Evolutionary conservation across 2,329 filamentous ascomycete genomes (phyloP), one percentile per base, ranked within the genome.

Genomic region (Penicillium brevicompactum): DNA sequence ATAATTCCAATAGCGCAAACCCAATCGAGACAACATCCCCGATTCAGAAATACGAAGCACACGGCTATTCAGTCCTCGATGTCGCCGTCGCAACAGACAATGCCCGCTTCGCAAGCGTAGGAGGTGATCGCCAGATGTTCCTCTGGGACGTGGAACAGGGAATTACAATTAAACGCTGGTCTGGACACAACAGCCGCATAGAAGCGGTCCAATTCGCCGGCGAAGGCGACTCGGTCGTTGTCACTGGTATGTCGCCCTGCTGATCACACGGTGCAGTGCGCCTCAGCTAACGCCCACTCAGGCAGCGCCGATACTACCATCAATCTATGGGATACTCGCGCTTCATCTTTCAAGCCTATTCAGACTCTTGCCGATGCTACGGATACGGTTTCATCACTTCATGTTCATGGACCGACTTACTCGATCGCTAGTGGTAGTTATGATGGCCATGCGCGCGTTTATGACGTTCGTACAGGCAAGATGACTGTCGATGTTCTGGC

Each of bases 131-230:
- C 65, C 82, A 84, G 58, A 91, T 96, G 0, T 97, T 97, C 70
- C 81, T 97, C 5, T 97, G 94, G 94, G 94, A 99, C 74, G 94
- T 97, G 0, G 82, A 88, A 45, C 89, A 87, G 2, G 91, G 89
- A 16, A 82, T 84, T 64, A 96, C 93, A 4, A 78, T 89, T 24
- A 84, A 90, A 21, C 83, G 94, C 27, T 94, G 93, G 74, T 69
- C 73, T 61, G 89, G 88, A 0, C 90, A 94, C 74, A 81, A 80
- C 2, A 84, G 85, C 43, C 80, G 92, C 31, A 82, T 97, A 52
- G 95, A 97, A 71, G 83, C 85, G 44, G 90, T 93, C 4, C 80
- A 83, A 2, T 95, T 95, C 70, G 91, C 85, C 0, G 92, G 92
- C 11, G 86, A 87, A 2, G 88, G 78, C 5, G 91, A 93, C 70